Base-by-base conservation (phyloP, 805 yeast genomes). In the Wickerhamomyces bisporus region DNA sequence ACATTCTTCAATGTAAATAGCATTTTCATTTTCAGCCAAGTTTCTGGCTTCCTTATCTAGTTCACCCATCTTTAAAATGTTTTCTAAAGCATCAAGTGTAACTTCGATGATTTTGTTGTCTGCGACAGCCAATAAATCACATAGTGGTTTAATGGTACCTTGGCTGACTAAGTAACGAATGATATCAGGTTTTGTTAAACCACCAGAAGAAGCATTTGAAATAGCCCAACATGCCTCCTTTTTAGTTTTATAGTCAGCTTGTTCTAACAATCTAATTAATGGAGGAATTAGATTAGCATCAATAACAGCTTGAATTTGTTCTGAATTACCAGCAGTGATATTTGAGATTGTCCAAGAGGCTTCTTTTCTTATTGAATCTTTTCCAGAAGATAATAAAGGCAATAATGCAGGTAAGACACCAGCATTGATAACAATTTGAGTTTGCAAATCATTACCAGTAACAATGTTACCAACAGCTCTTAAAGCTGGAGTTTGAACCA, bases 141-240 rank as follows among this genome's bases (percentile, higher is more conserved):
- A 91, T 57, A 93, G 73, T 26, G 98, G 98, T 69, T 89, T 91
- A 65, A 93, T 89, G 67, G 97, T 87, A 34, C 97, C 98, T 68
- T 93, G 98, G 48, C 73, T 70, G 26, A 93, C 98, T 49, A 93
- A 75, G 65, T 88, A 93, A 56, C 91, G 77, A 53, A 93, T 89
- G 61, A 89, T 96, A 43, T 87, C 96, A 7, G 98, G 98, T 61
- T 79, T 83, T 30, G 81, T 70, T 52, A 88, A 72, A 17, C 97
- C 98, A 52, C 98, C 98, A 9, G 96, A 85, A 14, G 96, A 86
- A 27, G 98, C 98, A 61, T 93, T 93, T 21, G 97, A 88, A 49
- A 93, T 84, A 26, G 98, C 98, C 98, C 98, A 93, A 72, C 98
- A 91, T 4, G 98, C 98, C 70, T 93, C 98, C 65, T 91, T 93